phyloP scores from a whole-genome alignment of 768 basidiomycete species.

The Phallus indusiatus region DNA sequence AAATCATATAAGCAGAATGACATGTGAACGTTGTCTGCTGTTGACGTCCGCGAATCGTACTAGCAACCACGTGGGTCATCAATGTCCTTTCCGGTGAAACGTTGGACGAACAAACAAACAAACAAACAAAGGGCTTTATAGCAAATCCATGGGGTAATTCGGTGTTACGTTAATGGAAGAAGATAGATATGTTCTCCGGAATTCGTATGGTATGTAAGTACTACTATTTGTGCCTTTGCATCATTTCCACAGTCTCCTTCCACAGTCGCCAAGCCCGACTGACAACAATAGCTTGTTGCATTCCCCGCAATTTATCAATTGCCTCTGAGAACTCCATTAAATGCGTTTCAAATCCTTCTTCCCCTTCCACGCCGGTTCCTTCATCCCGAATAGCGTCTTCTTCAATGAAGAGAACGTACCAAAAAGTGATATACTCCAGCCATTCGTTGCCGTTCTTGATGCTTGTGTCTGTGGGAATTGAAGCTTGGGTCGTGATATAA shows the following conservation, averaged over 20 bases:
- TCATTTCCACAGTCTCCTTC: background rate
- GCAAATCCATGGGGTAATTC: no score
- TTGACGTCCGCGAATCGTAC: no score
- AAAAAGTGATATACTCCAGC: slow-evolving; percentile 40
- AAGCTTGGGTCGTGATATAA: slow-evolving; percentile 4
- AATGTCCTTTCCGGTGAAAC: no score
- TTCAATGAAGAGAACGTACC: slow-evolving; percentile 45
- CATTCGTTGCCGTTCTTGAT: no score
- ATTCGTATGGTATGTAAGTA: background rate
- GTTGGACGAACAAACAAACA: no score
- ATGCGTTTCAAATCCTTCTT: slow-evolving; percentile 36
- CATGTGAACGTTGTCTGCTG: no score
- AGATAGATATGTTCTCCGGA: no score
- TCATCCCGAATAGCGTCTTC: slow-evolving; percentile 39
- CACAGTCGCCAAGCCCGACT: background rate
- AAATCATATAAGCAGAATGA: no score
- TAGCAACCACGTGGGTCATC: no score
- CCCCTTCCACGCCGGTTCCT: slow-evolving; percentile 51
- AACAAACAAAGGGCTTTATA: no score
- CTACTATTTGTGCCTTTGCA: background rate
- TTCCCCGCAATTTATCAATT: background rate
- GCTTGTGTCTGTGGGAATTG: background rate
- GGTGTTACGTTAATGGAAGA: no score
- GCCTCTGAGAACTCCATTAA: slow-evolving; percentile 39
- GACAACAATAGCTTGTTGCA: background rate